Evolutionary conservation across 352 stramenopile genomes (phyloP).

Genomic region (Pythium phragmitis): DNA sequence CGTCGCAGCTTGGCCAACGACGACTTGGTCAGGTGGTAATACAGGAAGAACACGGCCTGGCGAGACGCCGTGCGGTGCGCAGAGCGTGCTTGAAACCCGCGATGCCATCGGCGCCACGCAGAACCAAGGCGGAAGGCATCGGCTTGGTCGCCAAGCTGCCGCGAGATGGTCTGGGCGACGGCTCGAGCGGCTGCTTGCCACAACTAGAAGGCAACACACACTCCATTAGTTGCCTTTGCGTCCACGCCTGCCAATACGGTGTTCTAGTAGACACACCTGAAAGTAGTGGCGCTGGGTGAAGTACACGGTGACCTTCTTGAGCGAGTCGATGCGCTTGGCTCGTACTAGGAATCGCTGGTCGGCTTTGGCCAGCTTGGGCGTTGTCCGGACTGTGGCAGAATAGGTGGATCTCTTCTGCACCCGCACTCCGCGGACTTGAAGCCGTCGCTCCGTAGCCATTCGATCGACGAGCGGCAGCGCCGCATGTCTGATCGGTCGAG

Average conservation of each 20-base stretch:
- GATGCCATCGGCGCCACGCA: conserved; percentile 19
- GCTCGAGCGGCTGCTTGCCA: conserved; percentile 7
- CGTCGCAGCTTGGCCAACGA: conserved; percentile 10
- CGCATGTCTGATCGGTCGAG: background rate
- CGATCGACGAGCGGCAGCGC: background rate
- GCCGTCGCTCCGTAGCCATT: conserved; percentile 1
- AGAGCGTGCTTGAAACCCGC: conserved; percentile 8
- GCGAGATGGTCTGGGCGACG: background rate
- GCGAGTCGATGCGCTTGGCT: background rate
- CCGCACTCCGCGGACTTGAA: conserved; percentile 18
- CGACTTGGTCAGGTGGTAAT: conserved; percentile 30
- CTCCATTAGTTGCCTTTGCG: background rate
- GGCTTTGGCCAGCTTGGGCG: background rate
- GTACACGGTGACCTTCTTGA: conserved; percentile 18
- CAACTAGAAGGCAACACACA: background rate
- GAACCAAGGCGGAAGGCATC: conserved; percentile 18
- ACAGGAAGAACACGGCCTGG: conserved; percentile 28
- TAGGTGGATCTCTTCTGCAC: conserved; percentile 1
- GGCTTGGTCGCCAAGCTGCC: conserved; percentile 3
- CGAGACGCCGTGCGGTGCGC: conserved; percentile 7
- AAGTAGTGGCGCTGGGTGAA: conserved; percentile 28
- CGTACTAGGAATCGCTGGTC: background rate
- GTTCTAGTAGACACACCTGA: conserved; percentile 5
- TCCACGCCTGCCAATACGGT: background rate
- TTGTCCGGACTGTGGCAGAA: background rate